These are phyloP conservation scores for Irpex sp. DNA, from an alignment of 1,284 basidiomycete species.

Conservation along the genomic window DNA sequence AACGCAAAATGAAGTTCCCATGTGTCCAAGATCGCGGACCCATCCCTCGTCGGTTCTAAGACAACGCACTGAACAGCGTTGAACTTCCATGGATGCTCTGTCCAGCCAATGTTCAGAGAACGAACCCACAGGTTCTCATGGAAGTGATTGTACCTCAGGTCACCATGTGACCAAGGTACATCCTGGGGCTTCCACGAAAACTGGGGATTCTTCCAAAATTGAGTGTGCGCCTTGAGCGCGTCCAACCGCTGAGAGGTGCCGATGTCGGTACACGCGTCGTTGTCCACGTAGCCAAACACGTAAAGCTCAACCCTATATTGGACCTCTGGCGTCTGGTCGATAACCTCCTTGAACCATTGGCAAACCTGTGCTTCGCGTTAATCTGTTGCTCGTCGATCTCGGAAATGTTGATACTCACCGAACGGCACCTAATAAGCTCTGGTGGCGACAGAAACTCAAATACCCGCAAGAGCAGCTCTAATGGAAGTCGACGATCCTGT, in stretches of 20 bases:
- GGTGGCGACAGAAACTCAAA: background rate
- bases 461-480: background rate
- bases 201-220: background rate
- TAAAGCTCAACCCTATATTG: background rate
- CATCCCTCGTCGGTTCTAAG: background rate
- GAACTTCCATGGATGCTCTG: background rate
- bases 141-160: background rate
- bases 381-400: background rate
- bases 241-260: background rate
- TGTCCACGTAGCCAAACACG: background rate
- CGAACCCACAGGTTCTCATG: background rate
- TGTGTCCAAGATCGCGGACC: background rate
- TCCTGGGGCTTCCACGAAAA: background rate
- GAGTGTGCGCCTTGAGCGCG: background rate
- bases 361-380: background rate
- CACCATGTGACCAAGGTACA: background rate
- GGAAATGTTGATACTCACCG: background rate
- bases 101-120: background rate
- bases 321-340: background rate
- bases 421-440: background rate
- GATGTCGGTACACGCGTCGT: background rate
- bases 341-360: background rate
- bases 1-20: background rate
- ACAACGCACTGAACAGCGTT: background rate
- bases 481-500: background rate